Conservation (phyloP, 2,329 filamentous ascomycete species). For the Hypoxylon sp. region DNA sequence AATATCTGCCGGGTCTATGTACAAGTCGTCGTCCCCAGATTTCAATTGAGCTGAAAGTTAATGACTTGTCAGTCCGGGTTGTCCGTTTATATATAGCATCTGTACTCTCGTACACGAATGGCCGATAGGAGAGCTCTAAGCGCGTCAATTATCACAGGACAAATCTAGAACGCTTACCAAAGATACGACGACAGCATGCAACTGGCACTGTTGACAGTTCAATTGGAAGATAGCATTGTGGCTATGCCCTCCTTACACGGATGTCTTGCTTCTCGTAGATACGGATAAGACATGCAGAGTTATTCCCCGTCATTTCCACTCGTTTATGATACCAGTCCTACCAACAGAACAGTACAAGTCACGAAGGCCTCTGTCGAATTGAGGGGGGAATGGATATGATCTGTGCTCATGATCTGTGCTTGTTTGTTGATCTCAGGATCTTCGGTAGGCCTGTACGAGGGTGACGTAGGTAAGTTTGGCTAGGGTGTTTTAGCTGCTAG, state of each 20-base stretch:
- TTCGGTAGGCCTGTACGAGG: not conserved
- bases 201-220: not conserved
- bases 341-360: constrained; percentile 3
- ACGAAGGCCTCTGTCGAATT: not conserved
- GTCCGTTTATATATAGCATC: constrained; percentile 15
- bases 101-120: constrained; percentile 4
- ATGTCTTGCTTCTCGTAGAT: constrained; percentile 15
- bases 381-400: not conserved
- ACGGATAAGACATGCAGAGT: constrained; percentile 10
- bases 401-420: not conserved
- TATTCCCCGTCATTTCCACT: constrained; percentile 24
- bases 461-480: not conserved
- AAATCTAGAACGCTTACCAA: constrained; percentile 12
- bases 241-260: constrained; percentile 15
- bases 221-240: constrained; percentile 23
- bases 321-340: constrained; percentile 1
- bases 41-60: constrained; percentile 30
- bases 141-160: not conserved
- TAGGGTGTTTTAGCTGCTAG: not conserved
- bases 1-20: constrained; percentile 1
- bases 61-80: constrained; percentile 29
- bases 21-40: constrained; percentile 11
- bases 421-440: not conserved
- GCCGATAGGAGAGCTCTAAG: constrained; percentile 9
- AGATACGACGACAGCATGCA: not conserved